Evolutionary conservation across 805 yeast genomes (phyloP).

Genomic region (Myxozyma kluyveri): DNA sequence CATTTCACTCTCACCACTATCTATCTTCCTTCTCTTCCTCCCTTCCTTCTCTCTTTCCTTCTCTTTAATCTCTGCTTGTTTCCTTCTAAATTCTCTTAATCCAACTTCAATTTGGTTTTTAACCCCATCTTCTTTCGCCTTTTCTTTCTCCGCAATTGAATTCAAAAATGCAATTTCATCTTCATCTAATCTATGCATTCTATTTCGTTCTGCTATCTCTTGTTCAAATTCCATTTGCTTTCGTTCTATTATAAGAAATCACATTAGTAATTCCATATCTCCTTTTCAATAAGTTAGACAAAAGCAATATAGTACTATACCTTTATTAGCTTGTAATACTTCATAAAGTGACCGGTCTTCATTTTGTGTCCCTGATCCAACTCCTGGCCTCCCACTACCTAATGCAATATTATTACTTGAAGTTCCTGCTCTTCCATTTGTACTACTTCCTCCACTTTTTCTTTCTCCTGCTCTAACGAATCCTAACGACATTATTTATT

Average conservation of each 20-base stretch:
- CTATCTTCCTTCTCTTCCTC: conserved; percentile 1
- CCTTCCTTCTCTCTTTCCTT: conserved; percentile 1
- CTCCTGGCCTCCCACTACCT: background rate
- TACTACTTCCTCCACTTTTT: background rate
- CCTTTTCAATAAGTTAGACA: too few relatives aligned
- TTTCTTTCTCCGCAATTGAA: conserved; percentile 11
- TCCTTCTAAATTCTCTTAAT: conserved; percentile 11
- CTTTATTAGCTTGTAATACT: conserved; percentile 25
- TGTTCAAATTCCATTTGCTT: conserved; percentile 25
- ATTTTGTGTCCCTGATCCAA: conserved; percentile 1
- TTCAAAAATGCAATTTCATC: conserved; percentile 24
- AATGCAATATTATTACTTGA: conserved; percentile 1
- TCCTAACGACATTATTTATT: conserved; percentile 22
- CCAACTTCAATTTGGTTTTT: conserved; percentile 10
- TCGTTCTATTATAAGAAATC: conserved; percentile 11
- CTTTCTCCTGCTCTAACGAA: background rate
- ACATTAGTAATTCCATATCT: background rate
- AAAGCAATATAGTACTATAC: too few relatives aligned
- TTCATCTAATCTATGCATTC: conserved; percentile 23
- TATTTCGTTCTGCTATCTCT: conserved; percentile 13
- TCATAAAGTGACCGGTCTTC: conserved; percentile 23
- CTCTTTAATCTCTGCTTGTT: background rate
- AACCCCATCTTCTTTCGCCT: conserved; percentile 4
- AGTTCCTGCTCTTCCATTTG: background rate
- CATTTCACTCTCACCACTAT: background rate